Evolutionary conservation across 192 early-diverging fungal species (phyloP).

Genomic region (Kappamyces sp.): DNA sequence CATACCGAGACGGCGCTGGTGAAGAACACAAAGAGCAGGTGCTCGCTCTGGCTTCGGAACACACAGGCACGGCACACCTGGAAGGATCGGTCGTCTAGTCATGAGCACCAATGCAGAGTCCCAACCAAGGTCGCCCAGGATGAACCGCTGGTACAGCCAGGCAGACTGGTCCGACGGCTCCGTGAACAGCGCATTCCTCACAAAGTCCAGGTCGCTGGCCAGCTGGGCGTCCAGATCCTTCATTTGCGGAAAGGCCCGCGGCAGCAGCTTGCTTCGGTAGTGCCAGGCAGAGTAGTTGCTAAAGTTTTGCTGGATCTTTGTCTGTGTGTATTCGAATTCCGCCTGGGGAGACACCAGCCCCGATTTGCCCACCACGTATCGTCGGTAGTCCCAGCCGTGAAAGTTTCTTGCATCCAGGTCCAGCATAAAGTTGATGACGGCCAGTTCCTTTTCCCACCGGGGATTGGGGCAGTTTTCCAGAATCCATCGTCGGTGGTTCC

Average conservation of each 20-base stretch:
- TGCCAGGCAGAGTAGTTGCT: constrained; percentile 99
- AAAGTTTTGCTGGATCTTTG: constrained; percentile 88
- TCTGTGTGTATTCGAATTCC: constrained; percentile 86
- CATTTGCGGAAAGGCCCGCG: constrained; percentile 13
- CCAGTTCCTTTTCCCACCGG: constrained; percentile 74
- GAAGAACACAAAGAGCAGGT: too few relatives aligned
- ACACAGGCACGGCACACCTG: too few relatives aligned
- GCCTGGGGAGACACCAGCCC: constrained; percentile 27
- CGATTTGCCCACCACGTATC: constrained; percentile 64
- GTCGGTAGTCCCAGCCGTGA: constrained; percentile 98
- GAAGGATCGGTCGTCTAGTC: too few relatives aligned
- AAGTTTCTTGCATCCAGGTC: constrained; percentile 91
- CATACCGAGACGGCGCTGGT: too few relatives aligned
- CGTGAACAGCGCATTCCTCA: constrained; percentile 88
- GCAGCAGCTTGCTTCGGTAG: constrained; percentile 79
- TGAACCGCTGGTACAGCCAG: constrained; percentile 95
- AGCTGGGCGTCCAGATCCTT: constrained; percentile 34
- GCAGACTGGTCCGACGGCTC: constrained; percentile 96
- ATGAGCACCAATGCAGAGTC: not conserved
- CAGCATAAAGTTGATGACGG: constrained; percentile 70
- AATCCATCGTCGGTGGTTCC: constrained; percentile 93
- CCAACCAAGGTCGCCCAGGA: constrained; percentile 58
- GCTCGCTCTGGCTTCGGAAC: too few relatives aligned
- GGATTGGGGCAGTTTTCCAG: constrained; percentile 69
- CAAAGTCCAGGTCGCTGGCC: constrained; percentile 67